Percentiles rank a stretch among this genome's conserved stretches.
Conservation (phyloP, 176 grass and related monocot species). For the Musa schizocarpa region DNA sequence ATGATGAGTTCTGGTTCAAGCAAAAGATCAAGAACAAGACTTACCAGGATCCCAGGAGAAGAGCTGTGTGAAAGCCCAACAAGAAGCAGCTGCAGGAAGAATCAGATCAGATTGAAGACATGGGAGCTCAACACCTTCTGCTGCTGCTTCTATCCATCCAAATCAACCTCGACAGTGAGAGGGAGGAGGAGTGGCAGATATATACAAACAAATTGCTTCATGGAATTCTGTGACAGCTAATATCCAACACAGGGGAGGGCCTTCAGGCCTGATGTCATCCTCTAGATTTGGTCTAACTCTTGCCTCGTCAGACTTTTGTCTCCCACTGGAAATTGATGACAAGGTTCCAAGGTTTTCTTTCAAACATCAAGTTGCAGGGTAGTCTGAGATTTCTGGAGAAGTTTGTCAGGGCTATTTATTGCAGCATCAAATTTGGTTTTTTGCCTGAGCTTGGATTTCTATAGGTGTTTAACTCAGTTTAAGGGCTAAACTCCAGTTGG, state of each 20-base stretch:
- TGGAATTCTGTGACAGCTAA: constrained; percentile 8
- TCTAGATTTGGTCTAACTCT: neutral
- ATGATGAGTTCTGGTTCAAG: too few species aligned
- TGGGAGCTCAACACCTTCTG: neutral
- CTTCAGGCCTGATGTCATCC: neutral
- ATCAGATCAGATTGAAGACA: neutral
- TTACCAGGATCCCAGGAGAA: neutral
- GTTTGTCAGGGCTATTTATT: neutral
- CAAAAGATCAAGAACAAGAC: neutral
- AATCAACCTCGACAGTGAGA: neutral
- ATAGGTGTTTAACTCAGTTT: neutral
- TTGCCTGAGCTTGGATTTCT: neutral
- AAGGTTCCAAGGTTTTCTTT: neutral
- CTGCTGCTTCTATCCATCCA: neutral
- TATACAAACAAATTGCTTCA: neutral
- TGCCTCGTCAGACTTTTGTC: neutral
- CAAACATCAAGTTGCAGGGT: neutral
- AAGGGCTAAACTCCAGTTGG: too few species aligned
- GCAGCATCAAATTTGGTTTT: neutral
- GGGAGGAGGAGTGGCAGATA: neutral
- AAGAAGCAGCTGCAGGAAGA: neutral
- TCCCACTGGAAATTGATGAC: neutral
- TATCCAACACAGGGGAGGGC: constrained; percentile 3
- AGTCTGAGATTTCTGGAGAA: too few species aligned
- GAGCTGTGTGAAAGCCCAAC: neutral